Base-by-base conservation (phyloP, 2,329 filamentous ascomycete species). In the Botryosphaeria dothidea region DNA sequence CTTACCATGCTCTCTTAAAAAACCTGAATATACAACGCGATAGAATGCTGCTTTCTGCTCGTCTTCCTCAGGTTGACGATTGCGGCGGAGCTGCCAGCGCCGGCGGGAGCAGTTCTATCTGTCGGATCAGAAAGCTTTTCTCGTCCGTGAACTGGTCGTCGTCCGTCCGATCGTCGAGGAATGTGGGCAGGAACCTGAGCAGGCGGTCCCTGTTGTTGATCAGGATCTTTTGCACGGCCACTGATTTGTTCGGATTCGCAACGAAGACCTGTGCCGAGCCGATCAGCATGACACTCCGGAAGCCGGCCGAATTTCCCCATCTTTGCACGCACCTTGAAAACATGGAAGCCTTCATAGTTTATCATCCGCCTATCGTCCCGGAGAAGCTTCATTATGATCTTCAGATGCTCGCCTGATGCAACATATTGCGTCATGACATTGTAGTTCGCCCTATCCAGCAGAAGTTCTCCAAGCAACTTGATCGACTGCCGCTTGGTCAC, bases 121-220 rank as follows among this genome's bases (percentile, higher is more conserved):
- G 93, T 79, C 96, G 94, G 73, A 99, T 93, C 72, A 99, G 82
- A 75, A 98, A 99, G 71, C 95, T 94, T 75, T 96, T 92, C 83
- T 99, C 95, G 74, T 99, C 95, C 69, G 93, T 95, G 77, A 99
- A 99, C 78, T 99, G 95, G 78, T 98, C 95, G 74, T 99, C 95
- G 70, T 99, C 95, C 34, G 92, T 97, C 64, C 95, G 87, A 73
- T 98, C 95, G 74, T 97, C 93, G 36, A 99, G 84, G 74, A 99
- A 99, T 68, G 91, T 90, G 7, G 92, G 92, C 61, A 99, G 80
- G 78, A 99, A 99, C 67, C 88, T 89, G 58, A 99, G 82, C 19
- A 99, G 84, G 72, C 94, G 92, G 69, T 97, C 93, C 66, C 93
- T 88, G 76, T 99, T 99, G 86, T 97, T 97, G 70, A 98, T 89